Conservation (phyloP, 495 filamentous ascomycete genomes). For the Apiosordaria backusii region DNA sequence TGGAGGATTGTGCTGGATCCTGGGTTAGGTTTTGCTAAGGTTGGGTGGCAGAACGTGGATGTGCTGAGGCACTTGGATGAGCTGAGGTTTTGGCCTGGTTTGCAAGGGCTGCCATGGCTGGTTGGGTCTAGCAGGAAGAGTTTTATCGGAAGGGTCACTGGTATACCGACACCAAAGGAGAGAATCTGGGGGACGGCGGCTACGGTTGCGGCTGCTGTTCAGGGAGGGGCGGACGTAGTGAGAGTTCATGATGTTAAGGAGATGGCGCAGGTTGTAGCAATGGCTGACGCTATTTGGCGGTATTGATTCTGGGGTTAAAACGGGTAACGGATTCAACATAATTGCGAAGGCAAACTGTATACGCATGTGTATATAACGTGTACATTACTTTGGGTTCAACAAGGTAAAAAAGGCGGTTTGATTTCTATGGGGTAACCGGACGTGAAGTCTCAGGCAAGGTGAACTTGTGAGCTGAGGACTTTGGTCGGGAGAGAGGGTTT, state of each 20-base stretch:
- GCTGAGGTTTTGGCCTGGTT: slow-evolving; percentile 58
- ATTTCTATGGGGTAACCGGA: neutral
- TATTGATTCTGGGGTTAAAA: slow-evolving; percentile 23
- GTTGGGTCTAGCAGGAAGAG: slow-evolving; percentile 86
- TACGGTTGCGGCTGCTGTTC: slow-evolving; percentile 79
- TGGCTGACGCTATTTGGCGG: slow-evolving; percentile 89
- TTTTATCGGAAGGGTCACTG: slow-evolving; percentile 82
- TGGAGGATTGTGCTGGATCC: slow-evolving; percentile 97
- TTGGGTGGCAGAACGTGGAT: slow-evolving; percentile 72
- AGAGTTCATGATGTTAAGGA: slow-evolving; percentile 90
- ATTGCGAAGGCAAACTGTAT: neutral
- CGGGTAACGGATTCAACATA: neutral
- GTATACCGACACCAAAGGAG: slow-evolving; percentile 55
- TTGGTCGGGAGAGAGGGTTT: too few species aligned
- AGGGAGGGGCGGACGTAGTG: slow-evolving; percentile 92
- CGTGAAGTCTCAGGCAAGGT: too few species aligned
- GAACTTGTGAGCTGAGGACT: too few species aligned
- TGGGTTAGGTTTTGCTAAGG: slow-evolving; percentile 91
- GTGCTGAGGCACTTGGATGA: slow-evolving; percentile 64
- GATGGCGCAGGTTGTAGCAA: slow-evolving; percentile 82
- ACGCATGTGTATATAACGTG: neutral
- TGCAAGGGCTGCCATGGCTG: slow-evolving; percentile 80
- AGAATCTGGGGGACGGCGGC: slow-evolving; percentile 84
- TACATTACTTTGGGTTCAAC: neutral
- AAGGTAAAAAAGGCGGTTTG: neutral